Evolutionary conservation across 192 early-diverging fungal species (phyloP), one percentile per base, ranked within the genome.

Genomic region (Dimargaris cristalligena): DNA sequence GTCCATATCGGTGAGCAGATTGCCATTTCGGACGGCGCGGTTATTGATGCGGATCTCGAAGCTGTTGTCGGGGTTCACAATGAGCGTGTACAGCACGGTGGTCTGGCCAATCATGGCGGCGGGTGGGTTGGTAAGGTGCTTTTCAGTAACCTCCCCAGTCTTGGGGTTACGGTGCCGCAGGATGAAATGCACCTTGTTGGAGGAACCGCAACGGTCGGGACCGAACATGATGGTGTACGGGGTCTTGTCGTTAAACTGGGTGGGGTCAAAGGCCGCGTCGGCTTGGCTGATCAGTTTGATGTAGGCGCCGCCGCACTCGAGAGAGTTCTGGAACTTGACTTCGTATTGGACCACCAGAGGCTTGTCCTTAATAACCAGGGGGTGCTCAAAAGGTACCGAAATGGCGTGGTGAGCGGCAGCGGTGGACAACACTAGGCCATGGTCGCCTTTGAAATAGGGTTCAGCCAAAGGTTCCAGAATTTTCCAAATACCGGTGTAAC

Each of bases 221-320:
- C 92, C 92, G 72, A 94, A 94, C 91, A 94, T 89, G 73, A 80
- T 52, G 31, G 83, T 84, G 73, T 91, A 95, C 3, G 90, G 90
- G 33, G 90, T 85, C 57, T 84, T 80, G 71, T 91, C 85, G 38
- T 73, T 78, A 63, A 91, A 89, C 57, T 86, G 73, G 32, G 67
- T 74, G 59, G 81, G 78, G 44, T 74, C 74, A 63, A 86, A 84
- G 18, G 64, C 62, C 34, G 68, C 67, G 16, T 63, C 34, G 0
- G 68, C 63, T 28, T 65, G 52, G 13, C 82, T 86, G 51, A 94
- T 69, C 28, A 94, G 78, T 76, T 94, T 94, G 65, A 89, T 69
- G 75, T 95, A 95, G 3, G 92, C 92, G 34, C 92, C 92, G 50
- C 90, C 92, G 69, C 92, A 95, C 66, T 90, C 61, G 31, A 75